Conservation (phyloP, 2,329 filamentous ascomycete species). For the Fusarium marasasianum region DNA sequence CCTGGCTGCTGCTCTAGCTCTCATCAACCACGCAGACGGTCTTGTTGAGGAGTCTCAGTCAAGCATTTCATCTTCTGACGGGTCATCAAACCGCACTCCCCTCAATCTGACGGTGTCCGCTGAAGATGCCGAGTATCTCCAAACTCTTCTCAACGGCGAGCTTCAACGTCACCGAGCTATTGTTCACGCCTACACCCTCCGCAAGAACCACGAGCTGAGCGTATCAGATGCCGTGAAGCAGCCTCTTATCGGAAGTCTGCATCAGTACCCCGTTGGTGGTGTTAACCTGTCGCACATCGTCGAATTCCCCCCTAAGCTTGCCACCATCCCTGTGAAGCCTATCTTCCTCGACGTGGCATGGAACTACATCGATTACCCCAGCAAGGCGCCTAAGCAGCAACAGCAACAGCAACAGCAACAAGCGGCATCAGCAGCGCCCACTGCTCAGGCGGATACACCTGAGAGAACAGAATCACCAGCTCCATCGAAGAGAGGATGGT, state of each 20-base stretch:
- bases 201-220: constrained; percentile 59
- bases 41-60: constrained; percentile 66
- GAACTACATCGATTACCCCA: constrained; percentile 96
- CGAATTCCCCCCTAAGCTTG: constrained; percentile 84
- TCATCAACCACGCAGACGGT: constrained; percentile 77
- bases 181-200: constrained; percentile 79
- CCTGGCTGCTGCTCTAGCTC: constrained; percentile 82
- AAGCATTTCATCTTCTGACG: constrained; percentile 53
- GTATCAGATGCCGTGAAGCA: constrained; percentile 31
- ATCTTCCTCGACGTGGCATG: constrained; percentile 96
- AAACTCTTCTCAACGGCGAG: constrained; percentile 71
- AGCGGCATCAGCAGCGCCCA: constrained; percentile 30
- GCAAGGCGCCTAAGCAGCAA: constrained; percentile 53
- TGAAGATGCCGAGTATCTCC: constrained; percentile 67
- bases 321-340: constrained; percentile 89
- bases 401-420: not conserved
- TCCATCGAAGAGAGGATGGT: constrained; percentile 75
- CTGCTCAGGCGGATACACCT: constrained; percentile 42
- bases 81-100: constrained; percentile 51
- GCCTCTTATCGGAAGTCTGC: constrained; percentile 78
- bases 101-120: constrained; percentile 75
- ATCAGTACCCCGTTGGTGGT: constrained; percentile 76
- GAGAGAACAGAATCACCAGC: constrained; percentile 43
- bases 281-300: constrained; percentile 85
- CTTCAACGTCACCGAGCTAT: constrained; percentile 85